phyloP scores from a whole-genome alignment of 176 grass and related monocot species.

The Avena atlantica region DNA sequence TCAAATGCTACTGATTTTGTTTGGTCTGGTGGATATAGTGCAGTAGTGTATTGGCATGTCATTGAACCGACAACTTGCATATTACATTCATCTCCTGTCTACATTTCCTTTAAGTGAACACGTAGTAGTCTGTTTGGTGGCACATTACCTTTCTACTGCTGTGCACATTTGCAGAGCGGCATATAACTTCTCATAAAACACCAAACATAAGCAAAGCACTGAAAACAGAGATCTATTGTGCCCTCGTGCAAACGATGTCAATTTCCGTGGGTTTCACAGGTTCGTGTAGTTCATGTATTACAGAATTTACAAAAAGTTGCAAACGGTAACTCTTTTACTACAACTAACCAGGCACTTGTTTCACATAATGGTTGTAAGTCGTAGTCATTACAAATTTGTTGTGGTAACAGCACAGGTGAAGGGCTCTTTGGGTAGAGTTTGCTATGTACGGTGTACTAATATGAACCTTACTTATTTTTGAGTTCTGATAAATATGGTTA shows the following conservation, averaged over 20 bases:
- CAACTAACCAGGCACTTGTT: neutral
- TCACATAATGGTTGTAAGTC: neutral
- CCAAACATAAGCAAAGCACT: neutral
- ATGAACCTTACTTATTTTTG: neutral
- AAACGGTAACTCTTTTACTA: neutral
- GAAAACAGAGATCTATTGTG: neutral
- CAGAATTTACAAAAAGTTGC: neutral
- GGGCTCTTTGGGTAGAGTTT: slow-evolving; percentile 6
- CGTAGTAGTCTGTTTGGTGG: neutral
- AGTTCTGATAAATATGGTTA: slow-evolving; percentile 41
- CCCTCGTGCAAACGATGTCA: neutral
- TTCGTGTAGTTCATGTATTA: neutral
- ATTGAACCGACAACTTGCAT: neutral
- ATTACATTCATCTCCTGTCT: neutral
- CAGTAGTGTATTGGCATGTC: slow-evolving; percentile 12
- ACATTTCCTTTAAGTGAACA: neutral
- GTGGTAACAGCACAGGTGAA: neutral
- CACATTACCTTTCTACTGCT: neutral
- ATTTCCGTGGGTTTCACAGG: neutral
- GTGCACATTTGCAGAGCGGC: neutral
- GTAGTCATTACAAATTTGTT: neutral
- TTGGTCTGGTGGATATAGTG: neutral
- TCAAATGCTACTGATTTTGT: neutral
- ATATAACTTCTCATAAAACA: neutral
- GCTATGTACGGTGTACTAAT: neutral